Conservation (phyloP, 345 rosid genomes). For the Psidium friedrichsthalianum region DNA sequence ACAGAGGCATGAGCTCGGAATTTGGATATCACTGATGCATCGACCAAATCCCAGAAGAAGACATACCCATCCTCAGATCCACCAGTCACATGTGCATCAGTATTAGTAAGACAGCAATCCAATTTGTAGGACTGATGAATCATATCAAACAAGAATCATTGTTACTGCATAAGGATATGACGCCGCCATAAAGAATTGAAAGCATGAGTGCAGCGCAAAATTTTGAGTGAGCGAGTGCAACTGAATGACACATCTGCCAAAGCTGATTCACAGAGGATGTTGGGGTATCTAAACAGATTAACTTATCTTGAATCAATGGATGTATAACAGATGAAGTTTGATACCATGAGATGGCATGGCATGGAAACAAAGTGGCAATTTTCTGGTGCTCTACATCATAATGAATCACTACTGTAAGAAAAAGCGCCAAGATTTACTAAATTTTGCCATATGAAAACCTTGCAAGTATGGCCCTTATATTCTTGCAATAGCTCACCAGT, state of each 20-base stretch:
- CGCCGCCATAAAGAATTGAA: not conserved
- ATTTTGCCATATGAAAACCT: conserved; percentile 40
- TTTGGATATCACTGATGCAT: conserved; percentile 66
- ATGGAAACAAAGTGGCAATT: not conserved
- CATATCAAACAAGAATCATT: not conserved
- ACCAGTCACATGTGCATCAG: conserved; percentile 75
- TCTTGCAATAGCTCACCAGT: conserved; percentile 85
- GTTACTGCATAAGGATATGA: not conserved
- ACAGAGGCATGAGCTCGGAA: conserved; percentile 80
- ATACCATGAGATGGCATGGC: not conserved
- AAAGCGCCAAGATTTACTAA: not conserved
- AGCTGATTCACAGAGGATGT: not conserved
- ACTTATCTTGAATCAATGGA: not conserved
- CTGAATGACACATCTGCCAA: not conserved
- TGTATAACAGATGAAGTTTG: not conserved
- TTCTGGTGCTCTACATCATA: not conserved
- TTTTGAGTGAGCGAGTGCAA: not conserved
- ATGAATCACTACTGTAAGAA: not conserved
- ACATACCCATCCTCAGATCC: conserved; percentile 95
- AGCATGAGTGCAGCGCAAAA: not conserved
- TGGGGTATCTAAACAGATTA: not conserved
- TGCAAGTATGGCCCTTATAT: conserved; percentile 83
- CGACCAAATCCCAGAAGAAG: conserved; percentile 96
- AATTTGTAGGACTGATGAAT: conserved; percentile 72
- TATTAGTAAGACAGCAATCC: conserved; percentile 87